A percentile compares a stretch with the other conserved stretches of the same genome.
Evolutionary conservation across 1,284 basidiomycete genomes (phyloP).

Genomic region (Tilletia caries): DNA sequence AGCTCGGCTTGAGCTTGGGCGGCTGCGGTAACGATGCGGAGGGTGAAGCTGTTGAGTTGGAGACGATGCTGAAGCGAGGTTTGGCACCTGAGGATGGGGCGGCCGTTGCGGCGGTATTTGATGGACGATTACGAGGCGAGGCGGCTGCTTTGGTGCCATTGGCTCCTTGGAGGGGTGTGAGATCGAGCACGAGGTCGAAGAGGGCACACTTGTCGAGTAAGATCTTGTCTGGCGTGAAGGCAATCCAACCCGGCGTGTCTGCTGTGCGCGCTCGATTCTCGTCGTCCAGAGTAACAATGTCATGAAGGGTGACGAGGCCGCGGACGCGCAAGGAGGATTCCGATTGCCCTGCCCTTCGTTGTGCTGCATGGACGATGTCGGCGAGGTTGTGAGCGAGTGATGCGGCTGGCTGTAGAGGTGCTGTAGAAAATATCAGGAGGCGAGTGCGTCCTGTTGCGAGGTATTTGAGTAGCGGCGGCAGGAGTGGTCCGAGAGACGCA

Average conservation of each 20-base stretch:
- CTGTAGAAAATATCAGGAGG: slow-evolving; percentile 36
- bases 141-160: background rate
- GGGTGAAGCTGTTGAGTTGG: slow-evolving; percentile 14
- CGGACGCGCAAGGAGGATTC: slow-evolving; percentile 23
- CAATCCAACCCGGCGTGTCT: slow-evolving; percentile 30
- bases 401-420: slow-evolving; percentile 26
- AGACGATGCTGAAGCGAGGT: background rate
- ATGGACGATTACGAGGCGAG: background rate
- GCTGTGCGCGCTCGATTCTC: slow-evolving; percentile 15
- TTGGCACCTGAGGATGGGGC: background rate
- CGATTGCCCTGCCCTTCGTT: slow-evolving; percentile 11
- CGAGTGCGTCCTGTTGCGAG: slow-evolving; percentile 28
- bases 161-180: slow-evolving; percentile 24
- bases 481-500: slow-evolving; percentile 34
- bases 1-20: slow-evolving; percentile 25
- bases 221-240: slow-evolving; percentile 43
- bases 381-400: slow-evolving; percentile 36
- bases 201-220: slow-evolving; percentile 38
- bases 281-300: slow-evolving; percentile 29
- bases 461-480: slow-evolving; percentile 37
- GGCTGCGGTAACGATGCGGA: slow-evolving; percentile 18
- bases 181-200: slow-evolving; percentile 39
- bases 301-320: slow-evolving; percentile 43
- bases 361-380: slow-evolving; percentile 21
- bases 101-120: background rate